These are phyloP conservation scores for Amanita inopinata DNA, from an alignment of 768 basidiomycete species.

Conservation along the genomic window DNA sequence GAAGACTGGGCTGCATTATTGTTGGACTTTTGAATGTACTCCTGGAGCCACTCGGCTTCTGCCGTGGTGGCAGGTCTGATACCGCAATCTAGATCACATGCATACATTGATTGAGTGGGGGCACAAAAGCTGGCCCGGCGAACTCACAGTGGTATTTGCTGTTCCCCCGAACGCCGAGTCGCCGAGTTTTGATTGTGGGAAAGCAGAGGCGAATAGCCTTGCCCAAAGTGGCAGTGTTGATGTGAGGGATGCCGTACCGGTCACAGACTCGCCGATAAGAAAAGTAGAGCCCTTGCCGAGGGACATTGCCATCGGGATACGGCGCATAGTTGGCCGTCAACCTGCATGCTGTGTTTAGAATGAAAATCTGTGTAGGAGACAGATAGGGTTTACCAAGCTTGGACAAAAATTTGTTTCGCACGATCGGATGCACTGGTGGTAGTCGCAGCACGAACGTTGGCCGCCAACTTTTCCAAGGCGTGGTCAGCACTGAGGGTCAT, in stretches of 20 bases:
- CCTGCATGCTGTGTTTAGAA: constrained; percentile 31
- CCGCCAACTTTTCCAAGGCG: constrained; percentile 76
- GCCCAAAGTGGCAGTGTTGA: constrained; percentile 92
- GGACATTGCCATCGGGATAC: constrained; percentile 88
- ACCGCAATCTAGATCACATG: constrained; percentile 64
- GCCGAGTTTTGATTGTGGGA: constrained; percentile 90
- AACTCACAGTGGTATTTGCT: constrained; percentile 87
- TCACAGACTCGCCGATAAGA: constrained; percentile 88
- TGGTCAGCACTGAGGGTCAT: constrained; percentile 73
- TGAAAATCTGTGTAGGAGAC: constrained; percentile 13
- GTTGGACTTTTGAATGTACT: constrained; percentile 87
- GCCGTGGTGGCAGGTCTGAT: constrained; percentile 86
- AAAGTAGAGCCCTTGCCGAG: constrained; percentile 88
- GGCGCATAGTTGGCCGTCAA: constrained; percentile 83
- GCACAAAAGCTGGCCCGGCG: constrained; percentile 23
- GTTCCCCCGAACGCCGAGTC: constrained; percentile 87
- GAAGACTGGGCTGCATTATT: constrained; percentile 73
- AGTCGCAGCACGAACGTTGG: constrained; percentile 79
- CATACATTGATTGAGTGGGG: constrained; percentile 20
- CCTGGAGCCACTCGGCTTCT: constrained; percentile 87
- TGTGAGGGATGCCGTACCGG: constrained; percentile 87
- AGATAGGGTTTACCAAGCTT: constrained; percentile 60
- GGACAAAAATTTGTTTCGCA: constrained; percentile 88
- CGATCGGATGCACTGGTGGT: constrained; percentile 87
- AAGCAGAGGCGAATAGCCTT: constrained; percentile 92